Conservation (phyloP, 495 filamentous ascomycete genomes). For the Thermothielavioides terrestris region DNA sequence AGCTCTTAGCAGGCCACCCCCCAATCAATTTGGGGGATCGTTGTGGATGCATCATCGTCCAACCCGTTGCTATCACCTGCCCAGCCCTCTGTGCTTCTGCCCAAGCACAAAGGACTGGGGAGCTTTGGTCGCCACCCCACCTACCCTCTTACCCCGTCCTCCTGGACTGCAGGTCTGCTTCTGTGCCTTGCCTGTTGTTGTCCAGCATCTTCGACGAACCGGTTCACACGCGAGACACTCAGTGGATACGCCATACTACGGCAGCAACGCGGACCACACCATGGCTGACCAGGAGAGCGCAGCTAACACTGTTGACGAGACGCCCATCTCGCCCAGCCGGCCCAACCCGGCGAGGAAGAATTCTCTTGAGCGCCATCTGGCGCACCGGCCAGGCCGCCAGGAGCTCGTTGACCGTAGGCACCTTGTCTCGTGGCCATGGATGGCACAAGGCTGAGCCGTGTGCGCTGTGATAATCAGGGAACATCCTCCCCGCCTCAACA, state of each 20-base stretch:
- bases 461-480: conserved; percentile 36
- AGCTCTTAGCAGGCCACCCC: too few relatives aligned
- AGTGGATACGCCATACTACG: too few relatives aligned
- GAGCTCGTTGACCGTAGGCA: conserved; percentile 76
- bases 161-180: not conserved
- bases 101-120: conserved; percentile 6
- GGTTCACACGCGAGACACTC: not conserved
- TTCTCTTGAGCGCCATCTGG: conserved; percentile 80
- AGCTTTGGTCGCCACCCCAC: not conserved
- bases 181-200: too few relatives aligned
- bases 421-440: not conserved
- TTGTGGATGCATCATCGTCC: conserved; percentile 4
- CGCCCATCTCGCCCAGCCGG: conserved; percentile 56
- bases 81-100: not conserved
- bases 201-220: not conserved
- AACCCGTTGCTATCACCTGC: not conserved
- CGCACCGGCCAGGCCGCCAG: conserved; percentile 66
- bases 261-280: conserved; percentile 8
- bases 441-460: conserved; percentile 3
- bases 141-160: not conserved
- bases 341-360: conserved; percentile 58
- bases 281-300: conserved; percentile 36
- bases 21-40: conserved; percentile 5
- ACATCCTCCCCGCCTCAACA: conserved; percentile 73
- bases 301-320: conserved; percentile 32